Conservation (phyloP, 164 flowering plant species). For the Malania oleifera region DNA sequence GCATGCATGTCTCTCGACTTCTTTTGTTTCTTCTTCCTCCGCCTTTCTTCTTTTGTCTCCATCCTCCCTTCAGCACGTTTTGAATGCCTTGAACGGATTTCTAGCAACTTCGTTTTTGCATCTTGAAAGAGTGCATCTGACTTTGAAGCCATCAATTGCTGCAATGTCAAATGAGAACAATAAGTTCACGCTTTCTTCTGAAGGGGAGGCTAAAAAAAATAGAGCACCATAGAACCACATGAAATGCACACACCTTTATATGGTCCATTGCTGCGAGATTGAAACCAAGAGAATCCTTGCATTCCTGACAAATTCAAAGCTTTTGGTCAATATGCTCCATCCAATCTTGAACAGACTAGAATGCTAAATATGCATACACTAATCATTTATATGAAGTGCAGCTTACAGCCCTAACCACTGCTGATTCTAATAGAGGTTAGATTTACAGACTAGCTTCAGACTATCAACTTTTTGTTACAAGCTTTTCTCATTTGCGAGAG, state of each 20-base stretch:
- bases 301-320: constrained; percentile 48
- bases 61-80: constrained; percentile 49
- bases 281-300: constrained; percentile 85
- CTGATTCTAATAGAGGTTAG: too few species aligned
- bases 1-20: constrained; percentile 25
- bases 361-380: too few species aligned
- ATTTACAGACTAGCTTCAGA: not conserved
- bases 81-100: constrained; percentile 55
- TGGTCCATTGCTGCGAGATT: constrained; percentile 99
- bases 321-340: not conserved
- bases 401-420: too few species aligned
- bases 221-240: not conserved
- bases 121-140: constrained; percentile 82
- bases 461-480: too few species aligned
- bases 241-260: constrained; percentile 50
- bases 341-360: too few species aligned
- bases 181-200: not conserved
- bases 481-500: too few species aligned
- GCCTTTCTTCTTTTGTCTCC: constrained; percentile 37
- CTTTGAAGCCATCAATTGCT: constrained; percentile 83
- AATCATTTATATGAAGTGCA: too few species aligned
- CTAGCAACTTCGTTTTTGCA: constrained; percentile 71
- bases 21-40: constrained; percentile 65
- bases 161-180: constrained; percentile 16
- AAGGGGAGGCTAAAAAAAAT: not conserved